Conservation (phyloP, 371 early-diverging fungal species). For the Lichtheimia corymbifera region DNA sequence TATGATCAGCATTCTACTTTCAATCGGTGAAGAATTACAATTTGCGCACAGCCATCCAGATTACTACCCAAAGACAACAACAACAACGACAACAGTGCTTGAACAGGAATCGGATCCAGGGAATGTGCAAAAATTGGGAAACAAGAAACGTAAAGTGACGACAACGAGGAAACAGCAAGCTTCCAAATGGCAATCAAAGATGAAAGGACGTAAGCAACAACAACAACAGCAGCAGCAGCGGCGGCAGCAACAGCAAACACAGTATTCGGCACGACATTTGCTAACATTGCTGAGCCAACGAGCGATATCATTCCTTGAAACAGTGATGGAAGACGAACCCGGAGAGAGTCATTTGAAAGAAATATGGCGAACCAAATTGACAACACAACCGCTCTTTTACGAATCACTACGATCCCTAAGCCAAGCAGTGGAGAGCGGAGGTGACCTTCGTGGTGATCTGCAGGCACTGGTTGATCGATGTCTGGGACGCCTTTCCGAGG, state of each 20-base stretch:
- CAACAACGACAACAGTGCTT: neutral
- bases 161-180: neutral
- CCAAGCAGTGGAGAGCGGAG: slow-evolving; percentile 5
- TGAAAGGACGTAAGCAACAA: neutral
- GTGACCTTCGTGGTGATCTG: slow-evolving; percentile 1
- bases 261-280: neutral
- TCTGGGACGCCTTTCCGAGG: no score
- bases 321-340: neutral
- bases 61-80: neutral
- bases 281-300: neutral
- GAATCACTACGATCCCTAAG: slow-evolving; percentile 23
- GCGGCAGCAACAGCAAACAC: neutral
- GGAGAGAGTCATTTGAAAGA: slow-evolving; percentile 9
- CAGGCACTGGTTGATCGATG: neutral
- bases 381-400: slow-evolving; percentile 21
- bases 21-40: slow-evolving; percentile 26
- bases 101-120: neutral
- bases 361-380: slow-evolving; percentile 17
- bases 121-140: neutral
- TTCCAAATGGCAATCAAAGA: neutral
- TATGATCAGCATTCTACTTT: slow-evolving; percentile 20
- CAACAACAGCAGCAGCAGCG: slow-evolving; percentile 1
- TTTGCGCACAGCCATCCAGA: slow-evolving; percentile 7
- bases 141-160: neutral
- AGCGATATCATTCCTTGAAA: neutral